Evolutionary conservation across 208 protist genomes (phyloP).

Genomic region (Acanthamoeba sp.): DNA sequence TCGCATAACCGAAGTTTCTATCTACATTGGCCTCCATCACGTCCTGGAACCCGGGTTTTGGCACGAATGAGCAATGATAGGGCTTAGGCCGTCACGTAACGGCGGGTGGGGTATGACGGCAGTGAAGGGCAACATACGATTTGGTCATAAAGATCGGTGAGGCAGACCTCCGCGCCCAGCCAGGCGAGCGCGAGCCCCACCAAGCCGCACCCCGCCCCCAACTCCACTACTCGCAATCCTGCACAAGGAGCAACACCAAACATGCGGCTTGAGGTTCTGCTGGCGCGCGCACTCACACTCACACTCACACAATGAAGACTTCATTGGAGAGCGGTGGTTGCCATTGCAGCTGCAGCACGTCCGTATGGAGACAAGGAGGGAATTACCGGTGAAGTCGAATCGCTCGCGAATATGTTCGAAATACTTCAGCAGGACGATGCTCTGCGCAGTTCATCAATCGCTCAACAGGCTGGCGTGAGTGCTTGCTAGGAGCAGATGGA

Average conservation of each 20-base stretch:
- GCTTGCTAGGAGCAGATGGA: background rate
- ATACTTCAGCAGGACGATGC: slow-evolving; percentile 53
- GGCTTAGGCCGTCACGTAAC: too few relatives aligned
- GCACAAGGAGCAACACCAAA: background rate
- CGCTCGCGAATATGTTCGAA: slow-evolving; percentile 10
- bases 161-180: slow-evolving; percentile 3
- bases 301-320: too few relatives aligned
- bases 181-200: slow-evolving; percentile 21
- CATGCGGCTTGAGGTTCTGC: too few relatives aligned
- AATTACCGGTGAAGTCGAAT: background rate
- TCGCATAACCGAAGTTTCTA: slow-evolving; percentile 20
- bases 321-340: too few relatives aligned
- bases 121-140: slow-evolving; percentile 38
- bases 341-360: too few relatives aligned
- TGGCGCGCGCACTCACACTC: too few relatives aligned
- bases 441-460: background rate
- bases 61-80: too few relatives aligned
- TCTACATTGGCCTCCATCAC: slow-evolving; percentile 49
- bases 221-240: background rate
- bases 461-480: background rate
- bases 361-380: too few relatives aligned
- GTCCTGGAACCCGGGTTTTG: too few relatives aligned
- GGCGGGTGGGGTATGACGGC: too few relatives aligned
- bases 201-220: slow-evolving; percentile 11
- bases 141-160: slow-evolving; percentile 43